Base-by-base conservation (phyloP, 2,329 filamentous ascomycete genomes). In the Pseudogymnoascus sp. region DNA sequence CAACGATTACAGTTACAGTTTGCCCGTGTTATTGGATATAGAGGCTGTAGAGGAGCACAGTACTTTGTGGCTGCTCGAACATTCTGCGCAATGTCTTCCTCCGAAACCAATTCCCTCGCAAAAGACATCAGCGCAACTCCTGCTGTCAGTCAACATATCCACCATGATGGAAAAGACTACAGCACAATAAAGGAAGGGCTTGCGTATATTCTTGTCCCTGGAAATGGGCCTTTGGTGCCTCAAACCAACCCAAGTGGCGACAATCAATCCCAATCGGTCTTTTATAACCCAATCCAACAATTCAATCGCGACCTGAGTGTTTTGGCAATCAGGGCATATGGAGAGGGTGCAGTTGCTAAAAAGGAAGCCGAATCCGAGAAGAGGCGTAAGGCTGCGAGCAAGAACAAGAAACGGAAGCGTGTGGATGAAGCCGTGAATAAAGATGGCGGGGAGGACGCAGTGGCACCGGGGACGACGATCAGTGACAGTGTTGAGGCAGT, bases 231-330 rank as follows among this genome's bases (percentile, higher is more conserved):
- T n/a, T 79, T 77, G 23, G 71, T 79, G 68, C 73, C 77, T 67
- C 72, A 82, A 75, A 68, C 74, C 1, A 75, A 66, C 60, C 75
- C 65, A 65, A 72, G 80, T 63, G 83, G 85, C 70, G 78, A 82
- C 64, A 83, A 87, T 61, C 81, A 85, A 69, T 80, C 86, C 40
- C 84, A 87, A 69, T 89, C 93, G 70, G 96, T 99, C 63, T 99
- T 99, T 73, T 99, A 99, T 82, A 99, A 99, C 70, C 93, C 95
- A 0, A 97, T 99, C 62, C 95, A 99, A 74, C 95, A 99, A 74
- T 99, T 97, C 81, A 99, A 99, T 76, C 89, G 96, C 56, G 95
- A 99, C 73, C 77, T 99, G 68, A 97, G 91, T 65, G 91, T 97
- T 25, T 82, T 99, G 12, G 91, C 91, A 0, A 96, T 99, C 75